Evolutionary conservation across 495 filamentous ascomycete species (phyloP).

Genomic region (Podospora pseudoanserina): DNA sequence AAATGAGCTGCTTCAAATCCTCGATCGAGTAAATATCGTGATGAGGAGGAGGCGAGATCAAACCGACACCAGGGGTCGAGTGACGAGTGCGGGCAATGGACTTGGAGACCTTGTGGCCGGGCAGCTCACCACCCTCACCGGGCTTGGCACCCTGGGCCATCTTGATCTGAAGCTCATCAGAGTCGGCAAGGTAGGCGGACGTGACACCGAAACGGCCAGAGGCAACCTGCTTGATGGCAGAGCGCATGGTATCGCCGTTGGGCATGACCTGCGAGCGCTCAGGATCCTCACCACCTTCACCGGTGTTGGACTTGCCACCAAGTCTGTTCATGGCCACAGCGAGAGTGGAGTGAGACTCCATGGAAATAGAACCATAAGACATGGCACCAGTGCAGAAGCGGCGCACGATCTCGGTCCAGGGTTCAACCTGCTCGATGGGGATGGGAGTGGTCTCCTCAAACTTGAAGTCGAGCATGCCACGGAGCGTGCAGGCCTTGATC

Average conservation of each 20-base stretch:
- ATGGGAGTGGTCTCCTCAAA: conserved; percentile 85
- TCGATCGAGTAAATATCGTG: conserved; percentile 99
- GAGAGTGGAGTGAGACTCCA: conserved; percentile 97
- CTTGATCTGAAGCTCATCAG: conserved; percentile 99
- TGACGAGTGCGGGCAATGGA: conserved; percentile 94
- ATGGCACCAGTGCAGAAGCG: conserved; percentile 99
- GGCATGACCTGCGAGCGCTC: conserved; percentile 82
- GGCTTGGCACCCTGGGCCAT: conserved; percentile 99
- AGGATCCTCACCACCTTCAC: conserved; percentile 96
- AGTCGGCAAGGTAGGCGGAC: conserved; percentile 95
- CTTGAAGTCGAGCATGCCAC: conserved; percentile 95
- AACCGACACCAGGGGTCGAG: conserved; percentile 96
- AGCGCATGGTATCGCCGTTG: conserved; percentile 97
- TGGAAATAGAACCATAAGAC: conserved; percentile 99
- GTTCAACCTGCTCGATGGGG: conserved; percentile 96
- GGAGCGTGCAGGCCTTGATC: conserved; percentile 96
- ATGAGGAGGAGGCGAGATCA: conserved; percentile 98
- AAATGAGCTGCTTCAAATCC: conserved; percentile 97
- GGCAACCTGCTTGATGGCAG: conserved; percentile 97
- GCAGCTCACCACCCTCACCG: conserved; percentile 96
- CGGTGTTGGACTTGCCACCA: conserved; percentile 98
- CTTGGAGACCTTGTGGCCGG: conserved; percentile 96
- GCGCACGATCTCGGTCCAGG: conserved; percentile 98
- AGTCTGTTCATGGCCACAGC: conserved; percentile 98
- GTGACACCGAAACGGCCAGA: conserved; percentile 98